These are phyloP conservation scores for Beta lomatogona DNA, from an alignment of 179 eudicot genomes.

Conservation along the genomic window DNA sequence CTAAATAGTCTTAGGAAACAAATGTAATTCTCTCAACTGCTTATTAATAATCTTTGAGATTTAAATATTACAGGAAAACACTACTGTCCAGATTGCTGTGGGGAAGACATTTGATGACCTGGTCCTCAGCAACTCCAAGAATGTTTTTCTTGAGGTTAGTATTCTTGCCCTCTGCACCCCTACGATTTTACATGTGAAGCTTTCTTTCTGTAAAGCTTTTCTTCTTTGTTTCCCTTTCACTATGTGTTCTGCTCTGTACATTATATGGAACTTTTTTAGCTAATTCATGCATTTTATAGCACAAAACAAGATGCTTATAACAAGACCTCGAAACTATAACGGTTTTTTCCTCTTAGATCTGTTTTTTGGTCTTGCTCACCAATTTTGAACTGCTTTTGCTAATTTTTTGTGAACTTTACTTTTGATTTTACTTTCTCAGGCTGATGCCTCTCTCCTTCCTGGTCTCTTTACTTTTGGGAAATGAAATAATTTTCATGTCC, in stretches of 20 bases:
- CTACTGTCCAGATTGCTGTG: constrained; percentile 61
- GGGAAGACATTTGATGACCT: constrained; percentile 84
- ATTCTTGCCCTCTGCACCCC: neutral
- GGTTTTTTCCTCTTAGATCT: neutral
- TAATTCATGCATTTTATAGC: neutral
- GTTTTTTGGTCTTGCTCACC: no score
- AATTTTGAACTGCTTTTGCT: neutral
- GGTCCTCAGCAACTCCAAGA: constrained; percentile 64
- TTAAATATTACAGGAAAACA: constrained; percentile 58
- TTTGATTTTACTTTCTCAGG: neutral
- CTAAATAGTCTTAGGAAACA: neutral
- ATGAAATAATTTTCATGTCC: neutral
- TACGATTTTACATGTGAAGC: no score
- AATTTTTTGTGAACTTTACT: neutral
- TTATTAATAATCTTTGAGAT: constrained; percentile 1
- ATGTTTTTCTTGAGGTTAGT: constrained; percentile 79
- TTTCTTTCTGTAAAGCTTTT: neutral
- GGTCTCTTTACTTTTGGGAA: neutral
- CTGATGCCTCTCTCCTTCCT: neutral
- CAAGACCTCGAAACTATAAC: neutral
- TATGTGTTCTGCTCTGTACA: neutral
- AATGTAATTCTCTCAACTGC: neutral
- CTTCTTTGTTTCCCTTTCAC: neutral
- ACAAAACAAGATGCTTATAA: neutral
- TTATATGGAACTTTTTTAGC: neutral